Conservation (phyloP, 148 eudicot species). For the Camellia granthamiana region DNA sequence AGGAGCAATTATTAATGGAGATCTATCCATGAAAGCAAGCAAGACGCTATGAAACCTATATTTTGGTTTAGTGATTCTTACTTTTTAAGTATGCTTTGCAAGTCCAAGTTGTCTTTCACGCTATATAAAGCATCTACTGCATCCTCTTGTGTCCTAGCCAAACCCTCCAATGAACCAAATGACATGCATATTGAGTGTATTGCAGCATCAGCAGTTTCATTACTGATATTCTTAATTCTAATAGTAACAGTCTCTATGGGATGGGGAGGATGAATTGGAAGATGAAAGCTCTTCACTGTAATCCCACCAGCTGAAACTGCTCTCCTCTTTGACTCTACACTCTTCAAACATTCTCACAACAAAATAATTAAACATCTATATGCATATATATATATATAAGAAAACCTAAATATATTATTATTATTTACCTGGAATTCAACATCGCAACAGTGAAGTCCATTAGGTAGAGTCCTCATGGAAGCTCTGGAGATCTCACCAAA, state of each 20-base stretch:
- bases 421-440: slow-evolving; percentile 24
- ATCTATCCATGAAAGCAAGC: neutral
- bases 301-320: slow-evolving; percentile 27
- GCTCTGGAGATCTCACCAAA: slow-evolving; percentile 29
- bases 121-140: slow-evolving; percentile 24
- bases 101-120: slow-evolving; percentile 8
- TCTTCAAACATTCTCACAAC: slow-evolving; percentile 7
- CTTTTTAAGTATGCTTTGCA: slow-evolving; percentile 18
- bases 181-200: slow-evolving; percentile 27
- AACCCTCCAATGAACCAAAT: slow-evolving; percentile 22
- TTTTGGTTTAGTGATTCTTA: slow-evolving; percentile 13
- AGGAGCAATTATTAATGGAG: neutral
- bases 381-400: neutral
- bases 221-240: slow-evolving; percentile 21
- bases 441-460: slow-evolving; percentile 13
- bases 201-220: slow-evolving; percentile 9
- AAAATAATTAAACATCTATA: neutral
- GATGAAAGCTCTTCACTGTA: slow-evolving; percentile 13
- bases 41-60: neutral
- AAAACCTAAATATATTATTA: neutral
- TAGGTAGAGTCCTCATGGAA: slow-evolving; percentile 11
- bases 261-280: slow-evolving; percentile 20
- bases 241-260: slow-evolving; percentile 14
- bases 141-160: slow-evolving; percentile 23
- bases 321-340: slow-evolving; percentile 21